Evolutionary conservation across 2,329 filamentous ascomycete species (phyloP).

Genomic region (Alternaria viburni): DNA sequence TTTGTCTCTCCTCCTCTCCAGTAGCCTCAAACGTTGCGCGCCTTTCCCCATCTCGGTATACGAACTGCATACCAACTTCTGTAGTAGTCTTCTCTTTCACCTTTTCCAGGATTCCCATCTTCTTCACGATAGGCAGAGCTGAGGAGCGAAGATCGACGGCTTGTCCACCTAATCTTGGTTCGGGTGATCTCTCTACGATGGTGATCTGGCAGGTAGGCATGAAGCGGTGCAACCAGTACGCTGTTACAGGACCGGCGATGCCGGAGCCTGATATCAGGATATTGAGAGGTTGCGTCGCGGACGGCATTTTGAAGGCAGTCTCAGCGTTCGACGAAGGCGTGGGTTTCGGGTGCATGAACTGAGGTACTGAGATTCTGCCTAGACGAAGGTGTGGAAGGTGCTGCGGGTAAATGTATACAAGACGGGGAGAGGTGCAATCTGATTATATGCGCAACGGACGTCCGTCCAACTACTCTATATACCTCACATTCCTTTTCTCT

Average conservation of each 20-base stretch:
- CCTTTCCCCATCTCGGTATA: slow-evolving; percentile 35
- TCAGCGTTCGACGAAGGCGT: background rate
- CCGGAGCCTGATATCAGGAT: slow-evolving; percentile 40
- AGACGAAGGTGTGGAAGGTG: background rate
- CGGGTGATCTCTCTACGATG: slow-evolving; percentile 51
- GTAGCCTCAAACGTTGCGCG: slow-evolving; percentile 44
- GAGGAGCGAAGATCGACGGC: slow-evolving; percentile 63
- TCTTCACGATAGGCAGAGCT: slow-evolving; percentile 50
- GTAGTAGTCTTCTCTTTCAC: slow-evolving; percentile 51
- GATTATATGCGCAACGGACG: background rate
- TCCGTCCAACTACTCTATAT: background rate
- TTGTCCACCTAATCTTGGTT: slow-evolving; percentile 56
- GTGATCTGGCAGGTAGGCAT: slow-evolving; percentile 42
- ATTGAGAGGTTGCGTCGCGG: slow-evolving; percentile 12
- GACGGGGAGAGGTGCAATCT: background rate
- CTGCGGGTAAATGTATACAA: background rate
- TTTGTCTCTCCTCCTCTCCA: slow-evolving; percentile 3
- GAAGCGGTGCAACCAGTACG: slow-evolving; percentile 55
- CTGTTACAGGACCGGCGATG: slow-evolving; percentile 51
- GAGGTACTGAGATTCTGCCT: background rate
- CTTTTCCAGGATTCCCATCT: slow-evolving; percentile 58
- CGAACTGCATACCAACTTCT: slow-evolving; percentile 56
- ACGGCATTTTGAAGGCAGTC: background rate
- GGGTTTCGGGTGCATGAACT: background rate
- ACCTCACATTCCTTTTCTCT: background rate